Evolutionary conservation across 208 protist genomes (phyloP).

Genomic region (Trypanosoma theileri): DNA sequence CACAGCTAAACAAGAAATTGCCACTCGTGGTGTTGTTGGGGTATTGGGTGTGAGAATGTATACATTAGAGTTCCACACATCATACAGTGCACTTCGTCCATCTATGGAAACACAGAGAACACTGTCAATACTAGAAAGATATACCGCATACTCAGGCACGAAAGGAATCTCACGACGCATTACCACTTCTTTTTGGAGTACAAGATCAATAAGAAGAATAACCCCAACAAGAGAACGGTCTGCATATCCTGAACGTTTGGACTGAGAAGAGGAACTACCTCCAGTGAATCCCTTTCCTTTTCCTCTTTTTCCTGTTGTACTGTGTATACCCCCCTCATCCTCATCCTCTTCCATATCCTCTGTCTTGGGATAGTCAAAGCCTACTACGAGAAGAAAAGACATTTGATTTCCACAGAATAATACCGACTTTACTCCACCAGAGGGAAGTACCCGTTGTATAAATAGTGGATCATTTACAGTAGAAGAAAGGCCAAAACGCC

Average conservation of each 20-base stretch:
- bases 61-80: slow-evolving; percentile 41
- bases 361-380: slow-evolving; percentile 41
- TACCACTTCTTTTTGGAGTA: slow-evolving; percentile 33
- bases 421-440: slow-evolving; percentile 41
- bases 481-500: slow-evolving; percentile 53
- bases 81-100: slow-evolving; percentile 62
- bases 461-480: slow-evolving; percentile 42
- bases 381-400: slow-evolving; percentile 61
- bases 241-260: neutral
- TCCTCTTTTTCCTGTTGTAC: no score
- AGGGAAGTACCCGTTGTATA: slow-evolving; percentile 41
- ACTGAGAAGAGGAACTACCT: no score
- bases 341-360: slow-evolving; percentile 7
- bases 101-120: slow-evolving; percentile 67
- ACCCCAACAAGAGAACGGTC: slow-evolving; percentile 18
- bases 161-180: slow-evolving; percentile 74
- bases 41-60: slow-evolving; percentile 11
- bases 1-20: slow-evolving; percentile 49
- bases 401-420: slow-evolving; percentile 69
- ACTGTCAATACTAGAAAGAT: slow-evolving; percentile 47
- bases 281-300: no score
- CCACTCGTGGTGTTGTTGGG: neutral
- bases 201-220: slow-evolving; percentile 39
- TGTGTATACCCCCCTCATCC: neutral
- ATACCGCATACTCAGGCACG: slow-evolving; percentile 64